A percentile compares a stretch with the other conserved stretches of the same genome.
Evolutionary conservation across 2,329 filamentous ascomycete species (phyloP).

Genomic region (Penicillium sp.): DNA sequence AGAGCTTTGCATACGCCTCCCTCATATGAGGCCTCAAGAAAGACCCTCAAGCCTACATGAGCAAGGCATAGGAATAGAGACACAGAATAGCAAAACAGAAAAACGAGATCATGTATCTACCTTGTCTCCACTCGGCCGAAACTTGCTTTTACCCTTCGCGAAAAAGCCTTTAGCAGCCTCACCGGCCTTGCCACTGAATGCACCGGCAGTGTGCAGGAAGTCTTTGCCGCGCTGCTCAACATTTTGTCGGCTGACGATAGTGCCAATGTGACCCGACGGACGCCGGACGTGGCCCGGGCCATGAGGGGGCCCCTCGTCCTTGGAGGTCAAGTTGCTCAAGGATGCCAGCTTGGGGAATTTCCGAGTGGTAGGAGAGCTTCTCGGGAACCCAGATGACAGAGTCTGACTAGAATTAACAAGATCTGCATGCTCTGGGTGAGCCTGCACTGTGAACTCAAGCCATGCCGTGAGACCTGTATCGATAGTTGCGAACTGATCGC

Average conservation of each 20-base stretch:
- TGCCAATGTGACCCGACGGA: conserved; percentile 33
- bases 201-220: conserved; percentile 73
- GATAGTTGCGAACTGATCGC: conserved; percentile 62
- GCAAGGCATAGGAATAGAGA: background rate
- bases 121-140: conserved; percentile 67
- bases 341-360: conserved; percentile 40
- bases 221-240: conserved; percentile 84
- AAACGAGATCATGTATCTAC: conserved; percentile 54
- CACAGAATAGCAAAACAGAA: conserved; percentile 8
- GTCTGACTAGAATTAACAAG: conserved; percentile 34
- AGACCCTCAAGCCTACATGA: background rate
- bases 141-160: conserved; percentile 82
- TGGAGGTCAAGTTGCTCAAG: conserved; percentile 25
- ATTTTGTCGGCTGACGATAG: conserved; percentile 51
- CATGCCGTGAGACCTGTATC: conserved; percentile 68
- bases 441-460: conserved; percentile 46
- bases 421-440: conserved; percentile 50
- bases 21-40: conserved; percentile 4
- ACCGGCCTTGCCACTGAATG: conserved; percentile 60
- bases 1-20: conserved; percentile 8
- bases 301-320: conserved; percentile 29
- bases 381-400: conserved; percentile 25
- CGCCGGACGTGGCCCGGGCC: conserved; percentile 30
- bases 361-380: conserved; percentile 26
- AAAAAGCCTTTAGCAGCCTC: conserved; percentile 87